Base-by-base conservation (phyloP, 306 rosid genomes). In the Notholithocarpus densiflorus region DNA sequence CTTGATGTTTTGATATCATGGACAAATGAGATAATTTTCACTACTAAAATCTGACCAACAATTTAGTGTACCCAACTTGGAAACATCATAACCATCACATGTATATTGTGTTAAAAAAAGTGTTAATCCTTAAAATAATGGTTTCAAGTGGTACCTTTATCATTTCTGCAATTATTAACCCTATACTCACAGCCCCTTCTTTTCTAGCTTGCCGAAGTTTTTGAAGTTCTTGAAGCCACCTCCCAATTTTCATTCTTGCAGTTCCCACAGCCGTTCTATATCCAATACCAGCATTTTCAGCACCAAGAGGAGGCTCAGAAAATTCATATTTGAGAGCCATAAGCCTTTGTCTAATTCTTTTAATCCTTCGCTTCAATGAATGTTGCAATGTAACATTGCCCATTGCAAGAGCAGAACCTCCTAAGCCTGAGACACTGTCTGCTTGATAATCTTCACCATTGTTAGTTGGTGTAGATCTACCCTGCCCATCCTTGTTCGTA, bases 181-280 rank as follows among this genome's bases (percentile, higher is more conserved):
- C 98, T 54, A 95, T 90, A 81, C 97, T 95, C 32, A 94, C 84
- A 80, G 98, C 97, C 71, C 98, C 98, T 91, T 95, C 98, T 91
- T 95, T 95, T 87, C 98, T 92, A 75, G 98, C 98, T 82, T 95
- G 98, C 77, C 98, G 86, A 81, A 95, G 98, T 78, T 89, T 92
- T 82, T 92, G 94, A 83, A 95, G 98, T 85, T 95, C 98, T 88
- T 95, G 98, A 80, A 95, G 98, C 98, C 98, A 95, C 80, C 97
- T 89, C 48, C 98, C 94, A 84, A 95, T 87, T 85, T 91, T 95
- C 77, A 90, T 93, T 89, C 91, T 91, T 40, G 98, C 96, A 87
- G 96, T 93, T 78, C 96, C 96, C 21, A 95, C 71, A 27, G 98
- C 86, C 20, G 90, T 91, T 87, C 96, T 91, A 86, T 90, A 95